phyloP scores from a whole-genome alignment of 1,284 basidiomycete genomes.

The Hortiboletus rubellus region DNA sequence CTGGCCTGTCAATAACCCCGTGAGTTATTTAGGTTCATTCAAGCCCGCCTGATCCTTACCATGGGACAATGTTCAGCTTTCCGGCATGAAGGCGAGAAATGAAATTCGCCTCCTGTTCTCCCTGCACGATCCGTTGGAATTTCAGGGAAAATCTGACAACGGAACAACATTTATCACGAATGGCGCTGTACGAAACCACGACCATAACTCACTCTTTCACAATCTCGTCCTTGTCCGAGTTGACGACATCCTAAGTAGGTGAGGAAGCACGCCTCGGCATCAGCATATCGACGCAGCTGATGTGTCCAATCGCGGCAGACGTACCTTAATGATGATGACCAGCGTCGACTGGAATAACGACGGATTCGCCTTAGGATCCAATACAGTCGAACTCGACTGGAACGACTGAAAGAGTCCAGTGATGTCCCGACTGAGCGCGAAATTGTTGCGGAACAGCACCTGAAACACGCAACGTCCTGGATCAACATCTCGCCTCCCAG shows the following conservation, averaged over 20 bases:
- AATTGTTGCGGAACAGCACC: conserved; percentile 67
- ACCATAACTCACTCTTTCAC: conserved; percentile 46
- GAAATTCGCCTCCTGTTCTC: conserved; percentile 62
- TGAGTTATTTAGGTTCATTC: too few relatives aligned
- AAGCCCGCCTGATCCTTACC: conserved; percentile 14
- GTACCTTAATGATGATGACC: conserved; percentile 57
- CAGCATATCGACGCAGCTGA: neutral
- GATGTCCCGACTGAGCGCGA: conserved; percentile 58
- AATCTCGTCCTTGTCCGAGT: conserved; percentile 58
- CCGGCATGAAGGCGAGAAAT: conserved; percentile 57
- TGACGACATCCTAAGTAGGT: conserved; percentile 52
- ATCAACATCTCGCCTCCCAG: neutral
- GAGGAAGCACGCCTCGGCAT: neutral
- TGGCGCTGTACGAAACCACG: neutral
- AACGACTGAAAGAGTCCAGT: conserved; percentile 63
- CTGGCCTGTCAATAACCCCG: too few relatives aligned
- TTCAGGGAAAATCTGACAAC: conserved; percentile 49
- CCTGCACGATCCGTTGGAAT: conserved; percentile 55
- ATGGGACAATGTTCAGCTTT: conserved; percentile 57
- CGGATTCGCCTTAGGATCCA: conserved; percentile 59
- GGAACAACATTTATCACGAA: neutral
- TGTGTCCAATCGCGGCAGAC: neutral
- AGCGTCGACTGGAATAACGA: conserved; percentile 58
- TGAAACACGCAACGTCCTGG: conserved; percentile 16
- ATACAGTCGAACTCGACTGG: conserved; percentile 57